These are phyloP conservation scores for Domatiomyces globalis DNA, from an alignment of 2,329 filamentous ascomycete species.

Conservation along the genomic window DNA sequence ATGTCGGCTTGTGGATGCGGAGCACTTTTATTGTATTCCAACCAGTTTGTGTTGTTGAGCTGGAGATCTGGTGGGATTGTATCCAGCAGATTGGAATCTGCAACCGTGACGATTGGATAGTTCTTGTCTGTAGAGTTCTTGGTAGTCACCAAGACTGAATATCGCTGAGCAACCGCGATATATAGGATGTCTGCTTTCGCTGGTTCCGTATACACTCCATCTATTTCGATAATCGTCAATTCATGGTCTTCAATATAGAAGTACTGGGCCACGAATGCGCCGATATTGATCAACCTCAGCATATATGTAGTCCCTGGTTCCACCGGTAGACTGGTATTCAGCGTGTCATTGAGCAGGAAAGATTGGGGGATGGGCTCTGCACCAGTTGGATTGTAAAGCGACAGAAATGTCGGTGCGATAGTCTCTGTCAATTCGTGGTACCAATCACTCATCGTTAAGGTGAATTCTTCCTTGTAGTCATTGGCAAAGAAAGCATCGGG, in stretches of 20 bases:
- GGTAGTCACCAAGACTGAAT: constrained; percentile 33
- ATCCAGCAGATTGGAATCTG: constrained; percentile 21
- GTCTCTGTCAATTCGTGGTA: constrained; percentile 52
- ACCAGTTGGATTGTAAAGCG: constrained; percentile 39
- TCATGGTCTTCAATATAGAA: constrained; percentile 32
- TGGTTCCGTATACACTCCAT: constrained; percentile 24
- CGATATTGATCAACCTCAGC: constrained; percentile 61
- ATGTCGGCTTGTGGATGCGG: constrained; percentile 19
- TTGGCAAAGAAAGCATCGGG: constrained; percentile 38
- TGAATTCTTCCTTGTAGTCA: constrained; percentile 45
- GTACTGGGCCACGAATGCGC: constrained; percentile 48
- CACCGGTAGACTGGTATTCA: constrained; percentile 43
- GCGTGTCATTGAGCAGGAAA: constrained; percentile 54
- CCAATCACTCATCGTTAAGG: constrained; percentile 58
- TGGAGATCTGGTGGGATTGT: constrained; percentile 23
- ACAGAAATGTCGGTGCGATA: constrained; percentile 31
- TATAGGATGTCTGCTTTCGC: constrained; percentile 48
- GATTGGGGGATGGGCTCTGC: constrained; percentile 54
- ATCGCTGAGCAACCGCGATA: constrained; percentile 49
- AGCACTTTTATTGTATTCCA: constrained; percentile 43
- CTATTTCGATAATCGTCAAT: constrained; percentile 26
- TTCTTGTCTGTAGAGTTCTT: constrained; percentile 45
- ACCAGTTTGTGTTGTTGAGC: constrained; percentile 44
- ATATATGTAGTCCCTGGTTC: constrained; percentile 57
- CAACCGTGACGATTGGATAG: constrained; percentile 45